These are phyloP conservation scores for Sporobolomyces roseus DNA, from an alignment of 768 basidiomycete species.

Conservation along the genomic window DNA sequence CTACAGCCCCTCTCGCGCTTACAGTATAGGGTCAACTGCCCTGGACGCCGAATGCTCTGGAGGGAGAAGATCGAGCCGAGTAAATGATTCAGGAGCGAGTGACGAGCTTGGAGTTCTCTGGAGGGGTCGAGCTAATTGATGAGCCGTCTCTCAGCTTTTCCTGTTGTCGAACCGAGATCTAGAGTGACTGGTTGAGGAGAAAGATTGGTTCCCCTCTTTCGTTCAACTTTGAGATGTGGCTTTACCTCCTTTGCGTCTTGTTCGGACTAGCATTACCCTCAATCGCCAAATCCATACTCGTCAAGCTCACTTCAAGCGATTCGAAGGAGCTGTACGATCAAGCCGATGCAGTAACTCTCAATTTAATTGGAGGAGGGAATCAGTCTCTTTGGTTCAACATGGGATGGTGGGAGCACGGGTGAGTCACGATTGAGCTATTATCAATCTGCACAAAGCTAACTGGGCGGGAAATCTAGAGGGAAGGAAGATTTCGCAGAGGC, in stretches of 20 bases:
- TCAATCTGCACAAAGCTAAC: background rate
- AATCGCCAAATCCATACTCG: background rate
- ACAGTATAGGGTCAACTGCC: too few species aligned
- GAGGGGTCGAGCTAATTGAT: too few species aligned
- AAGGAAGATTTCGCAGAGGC: slow-evolving; percentile 15
- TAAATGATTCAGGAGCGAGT: too few species aligned
- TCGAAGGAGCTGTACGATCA: slow-evolving; percentile 11
- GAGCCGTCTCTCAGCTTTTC: too few species aligned
- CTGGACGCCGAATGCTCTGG: too few species aligned
- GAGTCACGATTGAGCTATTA: background rate
- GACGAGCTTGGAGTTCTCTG: too few species aligned
- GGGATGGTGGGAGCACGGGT: slow-evolving; percentile 15
- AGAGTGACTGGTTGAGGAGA: background rate
- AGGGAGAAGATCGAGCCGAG: too few species aligned
- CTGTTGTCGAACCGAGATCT: background rate
- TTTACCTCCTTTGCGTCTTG: slow-evolving; percentile 1
- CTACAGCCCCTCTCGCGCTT: too few species aligned
- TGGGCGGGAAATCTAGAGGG: background rate
- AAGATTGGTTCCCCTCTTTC: background rate
- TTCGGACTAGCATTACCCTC: slow-evolving; percentile 1
- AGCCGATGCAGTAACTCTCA: slow-evolving; percentile 7
- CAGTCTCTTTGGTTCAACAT: slow-evolving; percentile 25
- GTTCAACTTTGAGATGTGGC: slow-evolving; percentile 1
- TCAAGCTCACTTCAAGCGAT: background rate
- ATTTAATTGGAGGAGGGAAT: background rate